Conservation (phyloP, 2,329 filamentous ascomycete species). For the Calonectria hongkongensis region DNA sequence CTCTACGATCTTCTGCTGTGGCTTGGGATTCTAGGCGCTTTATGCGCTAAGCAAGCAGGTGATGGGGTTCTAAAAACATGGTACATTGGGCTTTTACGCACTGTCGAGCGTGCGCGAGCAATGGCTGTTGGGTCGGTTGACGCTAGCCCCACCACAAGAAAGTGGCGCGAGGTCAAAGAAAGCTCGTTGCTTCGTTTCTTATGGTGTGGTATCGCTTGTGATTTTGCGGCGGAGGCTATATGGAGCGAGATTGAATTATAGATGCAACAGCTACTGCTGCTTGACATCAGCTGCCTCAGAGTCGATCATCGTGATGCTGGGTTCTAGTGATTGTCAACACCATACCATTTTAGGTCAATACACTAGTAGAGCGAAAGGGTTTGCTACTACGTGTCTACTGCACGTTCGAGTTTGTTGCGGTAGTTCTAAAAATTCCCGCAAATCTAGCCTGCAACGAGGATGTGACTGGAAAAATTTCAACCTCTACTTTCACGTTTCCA, state of each 20-base stretch:
- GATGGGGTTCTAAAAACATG: not conserved
- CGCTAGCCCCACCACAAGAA: not conserved
- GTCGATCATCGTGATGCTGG: no score
- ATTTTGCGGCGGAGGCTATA: not conserved
- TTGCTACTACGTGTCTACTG: no score
- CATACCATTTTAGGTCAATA: not conserved
- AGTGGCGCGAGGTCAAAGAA: not conserved
- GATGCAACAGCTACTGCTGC: not conserved
- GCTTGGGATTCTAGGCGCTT: not conserved
- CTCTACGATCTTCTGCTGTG: not conserved
- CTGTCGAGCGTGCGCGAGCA: not conserved
- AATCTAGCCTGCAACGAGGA: not conserved
- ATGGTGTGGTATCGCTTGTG: conserved; percentile 1
- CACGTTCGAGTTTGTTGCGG: no score
- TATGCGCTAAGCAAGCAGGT: not conserved
- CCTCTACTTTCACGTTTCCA: not conserved
- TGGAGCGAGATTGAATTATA: not conserved
- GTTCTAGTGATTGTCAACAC: no score
- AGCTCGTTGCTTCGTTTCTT: not conserved
- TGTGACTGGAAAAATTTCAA: no score
- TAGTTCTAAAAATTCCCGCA: no score
- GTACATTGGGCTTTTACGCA: conserved; percentile 10
- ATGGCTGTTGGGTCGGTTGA: not conserved
- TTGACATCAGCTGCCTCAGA: no score
- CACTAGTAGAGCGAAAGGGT: not conserved